Evolutionary conservation across 2,329 filamentous ascomycete species (phyloP).

Genomic region (Rhinocladiella similis): DNA sequence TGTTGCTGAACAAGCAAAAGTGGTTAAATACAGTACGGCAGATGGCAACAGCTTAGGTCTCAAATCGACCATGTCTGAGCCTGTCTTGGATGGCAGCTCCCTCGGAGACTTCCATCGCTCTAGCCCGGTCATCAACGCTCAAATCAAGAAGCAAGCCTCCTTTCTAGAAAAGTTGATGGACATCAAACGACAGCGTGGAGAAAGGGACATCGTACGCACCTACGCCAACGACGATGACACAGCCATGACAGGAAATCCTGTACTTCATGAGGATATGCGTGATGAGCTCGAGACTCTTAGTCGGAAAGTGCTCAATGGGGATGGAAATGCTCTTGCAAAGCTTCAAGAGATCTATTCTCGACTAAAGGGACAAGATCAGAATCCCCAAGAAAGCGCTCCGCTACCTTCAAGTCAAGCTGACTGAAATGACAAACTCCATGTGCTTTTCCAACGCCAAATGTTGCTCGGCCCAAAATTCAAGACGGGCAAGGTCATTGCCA

Average conservation of each 20-base stretch:
- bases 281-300: slow-evolving; percentile 38
- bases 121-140: slow-evolving; percentile 31
- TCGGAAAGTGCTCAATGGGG: slow-evolving; percentile 38
- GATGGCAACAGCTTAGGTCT: slow-evolving; percentile 1
- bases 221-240: slow-evolving; percentile 27
- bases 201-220: slow-evolving; percentile 65
- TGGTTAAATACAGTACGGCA: slow-evolving; percentile 46
- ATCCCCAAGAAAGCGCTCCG: slow-evolving; percentile 1
- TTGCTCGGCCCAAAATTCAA: background rate
- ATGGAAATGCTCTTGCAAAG: slow-evolving; percentile 36
- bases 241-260: slow-evolving; percentile 38
- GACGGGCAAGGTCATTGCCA: background rate
- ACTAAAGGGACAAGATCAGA: slow-evolving; percentile 8
- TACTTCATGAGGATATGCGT: slow-evolving; percentile 35
- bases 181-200: slow-evolving; percentile 64
- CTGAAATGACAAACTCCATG: slow-evolving; percentile 9
- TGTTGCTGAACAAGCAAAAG: slow-evolving; percentile 63
- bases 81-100: slow-evolving; percentile 8
- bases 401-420: slow-evolving; percentile 2
- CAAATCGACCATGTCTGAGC: background rate
- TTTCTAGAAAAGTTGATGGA: slow-evolving; percentile 68
- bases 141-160: slow-evolving; percentile 44
- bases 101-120: slow-evolving; percentile 23
- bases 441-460: background rate
- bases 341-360: slow-evolving; percentile 40